These are phyloP conservation scores for Draba incana DNA, from an alignment of 345 rosid genomes.

Conservation along the genomic window DNA sequence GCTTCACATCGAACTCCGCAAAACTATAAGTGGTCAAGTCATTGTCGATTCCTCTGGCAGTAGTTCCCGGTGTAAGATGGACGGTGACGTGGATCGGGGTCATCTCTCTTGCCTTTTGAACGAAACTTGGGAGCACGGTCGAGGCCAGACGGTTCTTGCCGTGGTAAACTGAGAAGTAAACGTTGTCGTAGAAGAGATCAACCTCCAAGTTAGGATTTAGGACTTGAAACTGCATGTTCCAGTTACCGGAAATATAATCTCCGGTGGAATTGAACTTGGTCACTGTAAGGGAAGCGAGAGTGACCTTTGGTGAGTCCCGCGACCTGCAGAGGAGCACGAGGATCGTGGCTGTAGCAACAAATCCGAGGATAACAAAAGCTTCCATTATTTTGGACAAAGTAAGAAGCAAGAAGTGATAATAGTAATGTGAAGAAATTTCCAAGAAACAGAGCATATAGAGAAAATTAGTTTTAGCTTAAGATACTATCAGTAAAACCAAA, in stretches of 20 bases:
- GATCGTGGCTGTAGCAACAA: neutral
- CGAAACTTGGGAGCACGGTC: slow-evolving; percentile 2
- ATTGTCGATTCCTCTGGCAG: neutral
- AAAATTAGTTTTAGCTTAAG: neutral
- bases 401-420: slow-evolving; percentile 1
- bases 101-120: neutral
- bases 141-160: slow-evolving; percentile 20
- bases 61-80: slow-evolving; percentile 6
- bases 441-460: slow-evolving; percentile 1
- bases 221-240: slow-evolving; percentile 18
- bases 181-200: slow-evolving; percentile 6
- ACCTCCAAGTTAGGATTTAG: slow-evolving; percentile 7
- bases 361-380: neutral
- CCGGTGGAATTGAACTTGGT: slow-evolving; percentile 12
- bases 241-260: slow-evolving; percentile 18
- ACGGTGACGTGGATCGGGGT: slow-evolving; percentile 11
- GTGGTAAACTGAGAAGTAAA: slow-evolving; percentile 16
- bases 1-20: slow-evolving; percentile 26
- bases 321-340: neutral
- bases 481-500: neutral
- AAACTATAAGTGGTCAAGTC: slow-evolving; percentile 10
- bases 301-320: slow-evolving; percentile 5
- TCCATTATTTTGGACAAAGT: slow-evolving; percentile 6
- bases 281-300: slow-evolving; percentile 25
- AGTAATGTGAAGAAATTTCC: neutral